Conservation (phyloP, 495 filamentous ascomycete species). For the Penicillium arizonense region DNA sequence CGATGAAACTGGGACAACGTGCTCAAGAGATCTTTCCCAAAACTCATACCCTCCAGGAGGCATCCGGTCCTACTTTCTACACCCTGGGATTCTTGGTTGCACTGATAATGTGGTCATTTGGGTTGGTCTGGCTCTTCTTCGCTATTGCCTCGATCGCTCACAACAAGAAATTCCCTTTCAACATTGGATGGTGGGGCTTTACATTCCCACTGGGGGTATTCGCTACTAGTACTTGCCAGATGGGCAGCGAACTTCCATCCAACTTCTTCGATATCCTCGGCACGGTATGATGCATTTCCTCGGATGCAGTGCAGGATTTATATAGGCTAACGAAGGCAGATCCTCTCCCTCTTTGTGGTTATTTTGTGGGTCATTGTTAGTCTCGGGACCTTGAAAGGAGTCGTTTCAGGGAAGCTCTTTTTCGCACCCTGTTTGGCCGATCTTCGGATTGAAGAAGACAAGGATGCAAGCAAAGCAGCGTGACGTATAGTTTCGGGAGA, state of each 20-base stretch:
- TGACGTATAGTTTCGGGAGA: constrained; percentile 1
- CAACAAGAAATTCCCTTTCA: constrained; percentile 56
- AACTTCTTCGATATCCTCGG: constrained; percentile 53
- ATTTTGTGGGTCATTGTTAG: constrained; percentile 53
- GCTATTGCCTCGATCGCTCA: constrained; percentile 38
- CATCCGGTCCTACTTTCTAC: constrained; percentile 53
- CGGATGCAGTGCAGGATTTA: no score
- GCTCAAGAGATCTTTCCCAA: constrained; percentile 48
- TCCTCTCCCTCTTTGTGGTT: constrained; percentile 47
- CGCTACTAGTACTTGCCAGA: constrained; percentile 44
- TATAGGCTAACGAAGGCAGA: constrained; percentile 24
- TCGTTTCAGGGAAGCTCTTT: constrained; percentile 46
- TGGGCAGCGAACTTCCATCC: constrained; percentile 51
- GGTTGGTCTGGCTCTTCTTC: constrained; percentile 61
- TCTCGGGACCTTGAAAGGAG: constrained; percentile 40
- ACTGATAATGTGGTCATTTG: constrained; percentile 61
- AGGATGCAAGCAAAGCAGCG: constrained; percentile 18
- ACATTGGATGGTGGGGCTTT: constrained; percentile 69
- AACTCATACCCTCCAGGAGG: constrained; percentile 41
- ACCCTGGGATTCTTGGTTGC: constrained; percentile 50
- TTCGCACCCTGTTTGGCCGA: constrained; percentile 52
- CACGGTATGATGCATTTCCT: constrained; percentile 27
- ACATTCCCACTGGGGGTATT: constrained; percentile 62
- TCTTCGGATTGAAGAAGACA: constrained; percentile 24
- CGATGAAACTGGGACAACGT: constrained; percentile 55